Evolutionary conservation across 169 alveolate species (phyloP).

Genomic region (Plasmodium billcollinsi): DNA sequence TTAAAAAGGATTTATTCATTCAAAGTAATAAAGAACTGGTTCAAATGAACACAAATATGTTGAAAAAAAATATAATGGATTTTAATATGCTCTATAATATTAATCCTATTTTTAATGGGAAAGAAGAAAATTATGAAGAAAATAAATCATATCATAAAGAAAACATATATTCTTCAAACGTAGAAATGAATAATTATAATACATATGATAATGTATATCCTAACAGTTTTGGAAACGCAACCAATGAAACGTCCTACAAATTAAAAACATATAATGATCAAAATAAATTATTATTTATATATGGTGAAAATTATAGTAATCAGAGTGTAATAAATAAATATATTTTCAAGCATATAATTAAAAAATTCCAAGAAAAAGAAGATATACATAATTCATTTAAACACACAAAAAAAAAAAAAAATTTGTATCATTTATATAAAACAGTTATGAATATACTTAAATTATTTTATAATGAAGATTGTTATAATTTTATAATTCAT

Average conservation of each 20-base stretch:
- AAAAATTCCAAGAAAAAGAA: neutral
- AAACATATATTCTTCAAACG: neutral
- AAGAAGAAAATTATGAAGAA: neutral
- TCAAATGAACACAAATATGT: conserved; percentile 17
- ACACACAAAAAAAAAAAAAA: conserved; percentile 4
- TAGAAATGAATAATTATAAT: neutral
- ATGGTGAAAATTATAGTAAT: conserved; percentile 63
- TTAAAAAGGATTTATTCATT: conserved; percentile 32
- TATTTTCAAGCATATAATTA: conserved; percentile 53
- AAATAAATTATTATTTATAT: conserved; percentile 57
- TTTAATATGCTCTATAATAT: conserved; percentile 27
- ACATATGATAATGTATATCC: neutral
- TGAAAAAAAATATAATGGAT: conserved; percentile 7
- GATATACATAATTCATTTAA: too few relatives aligned
- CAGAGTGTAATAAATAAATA: conserved; percentile 39
- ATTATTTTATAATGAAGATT: conserved; percentile 56
- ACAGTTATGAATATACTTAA: conserved; percentile 52
- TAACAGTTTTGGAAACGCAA: conserved; percentile 3
- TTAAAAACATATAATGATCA: neutral
- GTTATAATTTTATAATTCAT: conserved; percentile 60
- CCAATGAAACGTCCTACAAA: neutral
- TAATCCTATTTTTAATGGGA: neutral
- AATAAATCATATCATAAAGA: neutral
- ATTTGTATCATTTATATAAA: conserved; percentile 47
- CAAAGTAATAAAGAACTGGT: conserved; percentile 38